phyloP scores from a whole-genome alignment of 148 eudicot species.

The Spergularia bocconei region DNA sequence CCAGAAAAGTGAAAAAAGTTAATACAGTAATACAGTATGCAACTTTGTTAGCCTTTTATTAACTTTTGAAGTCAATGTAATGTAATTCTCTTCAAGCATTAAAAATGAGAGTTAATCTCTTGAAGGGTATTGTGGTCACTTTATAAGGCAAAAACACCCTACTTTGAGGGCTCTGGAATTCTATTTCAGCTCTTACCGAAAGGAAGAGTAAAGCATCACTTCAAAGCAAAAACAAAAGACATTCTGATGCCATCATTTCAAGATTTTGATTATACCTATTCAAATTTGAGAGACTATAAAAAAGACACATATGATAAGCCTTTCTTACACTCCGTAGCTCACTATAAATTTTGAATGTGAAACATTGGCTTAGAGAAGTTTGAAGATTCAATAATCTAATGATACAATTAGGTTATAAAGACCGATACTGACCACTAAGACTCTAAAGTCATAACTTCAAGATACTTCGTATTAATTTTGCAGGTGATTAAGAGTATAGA shows the following conservation, averaged over 20 bases:
- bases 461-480: too few species aligned
- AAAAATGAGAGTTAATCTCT: not conserved
- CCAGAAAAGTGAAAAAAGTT: constrained; percentile 3
- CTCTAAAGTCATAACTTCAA: too few species aligned
- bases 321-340: too few species aligned
- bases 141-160: constrained; percentile 5
- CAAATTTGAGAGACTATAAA: not conserved
- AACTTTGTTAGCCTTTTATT: constrained; percentile 13
- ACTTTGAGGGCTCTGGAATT: constrained; percentile 9
- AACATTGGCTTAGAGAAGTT: too few species aligned
- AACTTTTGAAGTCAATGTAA: constrained; percentile 26
- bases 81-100: not conserved
- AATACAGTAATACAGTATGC: not conserved
- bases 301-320: too few species aligned
- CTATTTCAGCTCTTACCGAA: constrained; percentile 20
- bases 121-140: too few species aligned
- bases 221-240: constrained; percentile 17
- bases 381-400: too few species aligned
- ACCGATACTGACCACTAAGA: too few species aligned
- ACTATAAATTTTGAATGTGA: too few species aligned
- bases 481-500: too few species aligned
- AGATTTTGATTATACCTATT: not conserved
- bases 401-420: too few species aligned
- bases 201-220: constrained; percentile 22
- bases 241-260: constrained; percentile 28